These are phyloP conservation scores for Plasmodium vivax DNA, from an alignment of 169 alveolate genomes.

Conservation along the genomic window DNA sequence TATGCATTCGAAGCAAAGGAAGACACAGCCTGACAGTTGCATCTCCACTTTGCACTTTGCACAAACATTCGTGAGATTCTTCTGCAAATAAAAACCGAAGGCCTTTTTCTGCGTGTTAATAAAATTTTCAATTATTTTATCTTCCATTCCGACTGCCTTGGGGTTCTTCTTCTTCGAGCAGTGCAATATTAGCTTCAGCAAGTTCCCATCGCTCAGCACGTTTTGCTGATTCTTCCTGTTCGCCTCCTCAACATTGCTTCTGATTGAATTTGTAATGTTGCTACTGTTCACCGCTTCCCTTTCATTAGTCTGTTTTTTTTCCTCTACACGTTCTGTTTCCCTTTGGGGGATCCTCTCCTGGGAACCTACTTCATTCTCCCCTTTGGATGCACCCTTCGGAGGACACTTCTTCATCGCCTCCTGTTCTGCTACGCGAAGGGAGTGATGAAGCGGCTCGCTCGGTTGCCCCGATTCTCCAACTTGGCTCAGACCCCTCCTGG, in stretches of 20 bases:
- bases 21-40: conserved; percentile 12
- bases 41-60: conserved; percentile 43
- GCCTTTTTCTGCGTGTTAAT: conserved; percentile 11
- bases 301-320: not conserved
- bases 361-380: not conserved
- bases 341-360: not conserved
- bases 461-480: not conserved
- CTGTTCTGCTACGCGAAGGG: not conserved
- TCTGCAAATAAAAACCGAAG: not conserved
- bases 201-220: conserved; percentile 7
- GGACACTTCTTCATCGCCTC: not conserved
- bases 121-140: conserved; percentile 37
- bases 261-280: not conserved
- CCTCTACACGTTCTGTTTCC: not conserved
- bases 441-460: not conserved
- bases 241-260: not conserved
- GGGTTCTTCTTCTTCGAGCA: conserved; percentile 10
- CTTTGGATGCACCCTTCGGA: not conserved
- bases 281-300: not conserved
- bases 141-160: conserved; percentile 8
- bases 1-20: conserved; percentile 52
- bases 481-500: not conserved
- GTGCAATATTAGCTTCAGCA: conserved; percentile 17
- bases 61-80: conserved; percentile 13
- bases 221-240: not conserved